Evolutionary conservation across 352 stramenopile genomes (phyloP), one percentile per base, ranked within the genome.

Genomic region (Pseudoperonospora humuli): DNA sequence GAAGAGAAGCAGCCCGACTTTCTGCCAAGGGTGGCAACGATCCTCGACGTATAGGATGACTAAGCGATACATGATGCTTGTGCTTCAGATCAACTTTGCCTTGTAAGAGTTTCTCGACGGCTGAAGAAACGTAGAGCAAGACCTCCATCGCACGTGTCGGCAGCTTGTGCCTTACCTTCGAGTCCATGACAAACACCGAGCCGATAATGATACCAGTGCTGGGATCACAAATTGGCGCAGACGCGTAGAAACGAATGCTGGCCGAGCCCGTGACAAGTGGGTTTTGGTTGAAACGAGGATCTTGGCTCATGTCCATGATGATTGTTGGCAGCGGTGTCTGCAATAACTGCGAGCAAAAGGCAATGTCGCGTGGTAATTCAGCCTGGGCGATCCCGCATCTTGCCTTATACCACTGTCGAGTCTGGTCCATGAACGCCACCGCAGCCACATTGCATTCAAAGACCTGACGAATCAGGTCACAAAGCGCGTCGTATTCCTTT

Each of bases 201-300:
- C 79, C 79, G 20, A 92, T 68, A 13, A 88, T 62, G 18, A 85
- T 63, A 7, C 65, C 50, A 0, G 62, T 70, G 8, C 45, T 57
- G 0, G 75, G 68, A 35, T 88, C 74, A 20, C 75, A 79, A 42
- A 91, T 78, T 0, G 78, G 75, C 5, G 68, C 68, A 2, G 68
- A 71, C 7, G 93, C 93, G 58, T 97, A 97, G 57, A 98, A 97
- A 4, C 90, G 78, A 44, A 98, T 95, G 57, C 82, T 63, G 2
- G 86, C 84, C 14, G 70, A 71, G 24, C 89, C 86, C 0, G 69
- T 92, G 8, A 97, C 89, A 7, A 97, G 63, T 25, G 80, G 70
- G 51, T 95, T 96, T 7, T 76, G 39, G 10, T 49, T 51, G 56
- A 97, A 97, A 3, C 90, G 75, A 15, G 53, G 32, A 57, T 98